Base-by-base conservation (phyloP, 1,284 basidiomycete species). In the Cystobasidium pallidum region DNA sequence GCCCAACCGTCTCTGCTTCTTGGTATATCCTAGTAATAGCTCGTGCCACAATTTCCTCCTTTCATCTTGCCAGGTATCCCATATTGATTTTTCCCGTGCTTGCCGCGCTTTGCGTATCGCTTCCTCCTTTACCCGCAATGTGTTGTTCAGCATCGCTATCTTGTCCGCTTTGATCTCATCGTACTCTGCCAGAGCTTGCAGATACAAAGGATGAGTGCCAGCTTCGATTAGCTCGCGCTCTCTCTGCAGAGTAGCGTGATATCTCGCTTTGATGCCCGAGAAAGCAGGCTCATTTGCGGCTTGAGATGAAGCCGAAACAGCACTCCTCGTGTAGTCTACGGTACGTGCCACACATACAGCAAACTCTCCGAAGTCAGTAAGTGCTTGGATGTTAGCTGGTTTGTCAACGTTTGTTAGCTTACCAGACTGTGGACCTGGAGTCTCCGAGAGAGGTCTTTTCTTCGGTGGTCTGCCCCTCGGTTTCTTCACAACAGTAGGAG, bases 151-250 rank as follows among this genome's bases (percentile, higher is more conserved):
- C 19, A 36, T 21, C n/a, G 24, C 43, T n/a, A 65, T 36, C 28
- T 52, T 49, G 8, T 49, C 28, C 21, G 24, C 8, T 19, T 30
- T 21, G 13, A 65, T 49, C 21, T 43, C 34, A 30, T 49, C 49
- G 15, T 52, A 65, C 15, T 65, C 62, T 65, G 34, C 32, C 28
- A 65, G 28, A 15, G 62, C 45, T 51, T 65, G 39, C 7, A 65
- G 49, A 30, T 51, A 65, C 13, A 65, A 30, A 32, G 62, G 62
- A 26, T 65, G 62, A 19, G 45, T 65, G 3, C 32, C 62, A 34
- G 3, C 30, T 49, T 47, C 45, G 1, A 65, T 52, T 21, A 65
- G 21, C 6, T 11, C 32, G 30, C 62, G 62, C 30, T 65, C 62
- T 4, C 24, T 24, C 30, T 30, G 13, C 3, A 65, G 47, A 0